Percentiles rank a stretch among this genome's conserved stretches.
Conservation (phyloP, 2,329 filamentous ascomycete species). For the Raffaelea albimanens region DNA sequence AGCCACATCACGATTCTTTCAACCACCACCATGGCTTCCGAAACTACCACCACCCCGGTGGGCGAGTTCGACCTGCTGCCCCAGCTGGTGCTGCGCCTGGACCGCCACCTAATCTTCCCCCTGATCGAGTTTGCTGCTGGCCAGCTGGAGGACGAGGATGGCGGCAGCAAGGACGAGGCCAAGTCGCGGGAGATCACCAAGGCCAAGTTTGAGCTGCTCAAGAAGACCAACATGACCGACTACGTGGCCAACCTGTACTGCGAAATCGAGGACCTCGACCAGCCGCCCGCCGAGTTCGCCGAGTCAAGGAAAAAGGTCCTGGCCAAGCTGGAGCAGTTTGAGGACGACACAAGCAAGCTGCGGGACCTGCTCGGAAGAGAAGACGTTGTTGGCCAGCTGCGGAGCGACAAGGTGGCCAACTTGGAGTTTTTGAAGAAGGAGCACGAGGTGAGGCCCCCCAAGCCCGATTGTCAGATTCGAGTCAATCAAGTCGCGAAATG, state of each 20-base stretch:
- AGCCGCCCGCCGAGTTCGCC: conserved; percentile 74
- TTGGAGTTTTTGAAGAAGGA: conserved; percentile 96
- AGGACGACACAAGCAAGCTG: conserved; percentile 83
- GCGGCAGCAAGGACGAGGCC: conserved; percentile 39
- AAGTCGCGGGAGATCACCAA: conserved; percentile 63
- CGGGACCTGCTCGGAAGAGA: conserved; percentile 78
- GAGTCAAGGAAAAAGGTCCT: conserved; percentile 86
- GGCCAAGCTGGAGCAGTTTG: conserved; percentile 69
- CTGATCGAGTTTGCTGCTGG: conserved; percentile 85
- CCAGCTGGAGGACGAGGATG: conserved; percentile 67
- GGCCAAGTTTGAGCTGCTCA: conserved; percentile 87
- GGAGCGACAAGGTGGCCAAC: conserved; percentile 97
- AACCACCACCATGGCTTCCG: conserved; percentile 9
- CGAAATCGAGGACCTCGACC: conserved; percentile 72
- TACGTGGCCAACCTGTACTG: conserved; percentile 89
- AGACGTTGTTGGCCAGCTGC: conserved; percentile 80
- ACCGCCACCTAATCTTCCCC: conserved; percentile 93
- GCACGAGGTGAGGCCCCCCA: conserved; percentile 75
- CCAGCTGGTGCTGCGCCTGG: conserved; percentile 83
- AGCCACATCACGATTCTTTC: too few species aligned
- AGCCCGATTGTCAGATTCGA: too few species aligned
- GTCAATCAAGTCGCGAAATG: too few species aligned
- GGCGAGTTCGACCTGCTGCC: conserved; percentile 52
- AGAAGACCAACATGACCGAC: conserved; percentile 98
- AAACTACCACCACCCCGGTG: conserved; percentile 7